These are phyloP conservation scores for Capsicum baccatum DNA, from an alignment of 257 asterid species.

Conservation along the genomic window DNA sequence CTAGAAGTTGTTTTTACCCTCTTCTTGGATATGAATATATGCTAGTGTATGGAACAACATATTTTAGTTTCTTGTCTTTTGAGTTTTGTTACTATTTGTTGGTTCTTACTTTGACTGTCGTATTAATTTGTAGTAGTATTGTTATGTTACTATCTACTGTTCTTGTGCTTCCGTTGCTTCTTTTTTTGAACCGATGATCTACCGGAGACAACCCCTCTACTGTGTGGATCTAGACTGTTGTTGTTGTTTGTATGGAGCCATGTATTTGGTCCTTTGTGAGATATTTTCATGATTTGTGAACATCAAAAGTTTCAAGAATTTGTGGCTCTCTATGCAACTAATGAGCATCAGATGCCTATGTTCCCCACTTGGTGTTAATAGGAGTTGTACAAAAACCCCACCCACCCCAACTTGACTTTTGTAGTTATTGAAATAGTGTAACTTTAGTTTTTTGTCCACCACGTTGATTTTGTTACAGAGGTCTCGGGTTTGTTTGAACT, in stretches of 20 bases:
- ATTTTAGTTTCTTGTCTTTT: not conserved
- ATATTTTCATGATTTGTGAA: conserved; percentile 6
- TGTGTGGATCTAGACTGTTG: too few species aligned
- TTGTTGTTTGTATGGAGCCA: not conserved
- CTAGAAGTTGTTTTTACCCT: not conserved
- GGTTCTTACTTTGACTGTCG: not conserved
- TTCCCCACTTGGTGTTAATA: conserved; percentile 21
- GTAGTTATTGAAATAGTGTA: not conserved
- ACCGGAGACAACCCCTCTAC: too few species aligned
- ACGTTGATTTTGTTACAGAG: not conserved
- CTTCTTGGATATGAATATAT: not conserved
- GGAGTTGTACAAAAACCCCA: not conserved
- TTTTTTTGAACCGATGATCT: not conserved
- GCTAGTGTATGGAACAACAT: not conserved
- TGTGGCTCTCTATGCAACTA: not conserved
- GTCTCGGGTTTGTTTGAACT: not conserved
- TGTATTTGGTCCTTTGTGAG: not conserved
- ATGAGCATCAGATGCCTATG: conserved; percentile 15
- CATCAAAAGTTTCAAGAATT: not conserved
- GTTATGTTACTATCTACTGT: too few species aligned
- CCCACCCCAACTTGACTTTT: not conserved
- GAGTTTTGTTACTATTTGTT: not conserved
- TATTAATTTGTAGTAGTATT: too few species aligned
- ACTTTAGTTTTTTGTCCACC: not conserved
- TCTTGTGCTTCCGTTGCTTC: not conserved